These are phyloP conservation scores for Sanghuangporus baumii DNA, from an alignment of 1,284 basidiomycete species.

Conservation along the genomic window DNA sequence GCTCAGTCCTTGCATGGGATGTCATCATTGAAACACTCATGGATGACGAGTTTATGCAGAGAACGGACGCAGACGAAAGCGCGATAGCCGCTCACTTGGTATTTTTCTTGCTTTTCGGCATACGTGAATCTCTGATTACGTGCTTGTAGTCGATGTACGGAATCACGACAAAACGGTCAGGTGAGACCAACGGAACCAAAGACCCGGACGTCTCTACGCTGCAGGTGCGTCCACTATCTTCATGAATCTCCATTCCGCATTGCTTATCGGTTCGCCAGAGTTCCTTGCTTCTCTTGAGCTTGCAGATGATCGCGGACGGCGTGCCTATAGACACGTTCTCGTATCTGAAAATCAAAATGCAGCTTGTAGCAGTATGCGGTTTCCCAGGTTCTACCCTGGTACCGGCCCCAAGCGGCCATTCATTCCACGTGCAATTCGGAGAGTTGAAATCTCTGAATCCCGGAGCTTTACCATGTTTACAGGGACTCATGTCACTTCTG, in stretches of 20 bases:
- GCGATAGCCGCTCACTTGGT: constrained; percentile 41
- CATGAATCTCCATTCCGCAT: background rate
- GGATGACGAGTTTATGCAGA: constrained; percentile 47
- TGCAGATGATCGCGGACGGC: constrained; percentile 62
- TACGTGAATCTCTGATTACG: background rate
- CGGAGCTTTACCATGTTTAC: constrained; percentile 47
- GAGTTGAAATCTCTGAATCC: constrained; percentile 38
- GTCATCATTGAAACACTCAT: constrained; percentile 50
- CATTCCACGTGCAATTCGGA: constrained; percentile 49
- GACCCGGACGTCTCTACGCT: constrained; percentile 45
- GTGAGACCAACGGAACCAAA: constrained; percentile 15
- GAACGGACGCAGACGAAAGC: constrained; percentile 32
- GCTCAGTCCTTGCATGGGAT: constrained; percentile 57
- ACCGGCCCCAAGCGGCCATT: constrained; percentile 40
- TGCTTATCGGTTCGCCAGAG: constrained; percentile 33
- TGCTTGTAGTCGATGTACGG: constrained; percentile 41
- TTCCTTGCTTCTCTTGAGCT: constrained; percentile 48
- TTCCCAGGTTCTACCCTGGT: constrained; percentile 44
- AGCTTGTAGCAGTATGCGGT: constrained; percentile 50
- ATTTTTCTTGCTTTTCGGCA: constrained; percentile 14
- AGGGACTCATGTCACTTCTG: constrained; percentile 48
- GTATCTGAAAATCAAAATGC: constrained; percentile 55
- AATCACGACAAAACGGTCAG: constrained; percentile 27
- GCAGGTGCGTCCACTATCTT: constrained; percentile 33
- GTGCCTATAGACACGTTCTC: constrained; percentile 44